Percentiles rank a stretch among this genome's conserved stretches.
Conservation (phyloP, 2,329 filamentous ascomycete species). For the Paramyrothecium sp. region DNA sequence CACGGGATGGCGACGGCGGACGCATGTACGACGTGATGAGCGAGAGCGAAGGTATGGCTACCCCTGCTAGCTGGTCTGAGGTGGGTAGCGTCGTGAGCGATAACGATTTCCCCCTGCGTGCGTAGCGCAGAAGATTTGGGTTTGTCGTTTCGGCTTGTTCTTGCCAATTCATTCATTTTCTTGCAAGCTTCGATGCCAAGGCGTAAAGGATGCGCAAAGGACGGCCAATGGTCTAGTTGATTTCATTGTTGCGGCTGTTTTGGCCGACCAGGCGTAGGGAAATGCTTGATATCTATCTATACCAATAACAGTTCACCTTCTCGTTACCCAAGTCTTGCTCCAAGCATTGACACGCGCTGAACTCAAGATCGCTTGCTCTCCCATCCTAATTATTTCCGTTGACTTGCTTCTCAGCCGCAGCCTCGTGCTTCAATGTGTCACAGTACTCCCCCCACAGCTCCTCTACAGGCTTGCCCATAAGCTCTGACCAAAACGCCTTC, state of each 20-base stretch:
- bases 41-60: slow-evolving; percentile 57
- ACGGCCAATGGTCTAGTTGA: not conserved
- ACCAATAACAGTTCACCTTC: not conserved
- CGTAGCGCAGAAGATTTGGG: slow-evolving; percentile 12
- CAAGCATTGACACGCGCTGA: no score
- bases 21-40: slow-evolving; percentile 55
- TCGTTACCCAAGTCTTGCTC: not conserved
- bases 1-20: slow-evolving; percentile 32
- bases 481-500: slow-evolving; percentile 62
- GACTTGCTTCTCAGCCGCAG: slow-evolving; percentile 4
- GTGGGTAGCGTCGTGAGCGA: slow-evolving; percentile 63
- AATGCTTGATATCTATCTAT: not conserved
- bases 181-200: not conserved
- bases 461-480: slow-evolving; percentile 65
- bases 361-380: no score
- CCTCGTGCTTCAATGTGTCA: slow-evolving; percentile 19
- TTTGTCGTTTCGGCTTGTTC: not conserved
- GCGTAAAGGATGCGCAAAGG: not conserved
- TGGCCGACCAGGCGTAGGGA: not conserved
- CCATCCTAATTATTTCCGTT: not conserved
- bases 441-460: slow-evolving; percentile 76
- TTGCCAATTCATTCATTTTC: not conserved
- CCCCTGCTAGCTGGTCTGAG: slow-evolving; percentile 64
- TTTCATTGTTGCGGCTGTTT: not conserved
- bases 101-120: slow-evolving; percentile 40